phyloP scores from a whole-genome alignment of 495 filamentous ascomycete genomes.

The Penicillium maclennaniae region DNA sequence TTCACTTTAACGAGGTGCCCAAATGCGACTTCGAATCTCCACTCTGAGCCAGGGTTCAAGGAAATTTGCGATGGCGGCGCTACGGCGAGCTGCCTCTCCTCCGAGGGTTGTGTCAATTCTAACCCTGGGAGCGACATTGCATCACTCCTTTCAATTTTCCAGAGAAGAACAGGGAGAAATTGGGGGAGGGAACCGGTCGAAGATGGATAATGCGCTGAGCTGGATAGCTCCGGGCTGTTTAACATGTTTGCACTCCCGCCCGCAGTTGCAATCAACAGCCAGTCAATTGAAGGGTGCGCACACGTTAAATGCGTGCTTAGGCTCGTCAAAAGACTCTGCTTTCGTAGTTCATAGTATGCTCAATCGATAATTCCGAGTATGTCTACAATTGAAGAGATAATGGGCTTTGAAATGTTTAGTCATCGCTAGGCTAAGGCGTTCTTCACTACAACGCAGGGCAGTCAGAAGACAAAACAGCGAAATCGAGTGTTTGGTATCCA shows the following conservation, averaged over 20 bases:
- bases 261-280: neutral
- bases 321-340: too few relatives aligned
- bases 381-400: neutral
- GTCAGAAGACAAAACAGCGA: constrained; percentile 40
- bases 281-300: neutral
- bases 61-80: constrained; percentile 43
- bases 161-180: neutral
- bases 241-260: constrained; percentile 12
- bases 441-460: constrained; percentile 6
- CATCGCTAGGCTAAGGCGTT: constrained; percentile 37
- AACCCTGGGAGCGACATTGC: constrained; percentile 48
- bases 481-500: constrained; percentile 28
- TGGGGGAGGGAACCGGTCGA: neutral
- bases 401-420: neutral
- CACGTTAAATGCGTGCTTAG: too few relatives aligned
- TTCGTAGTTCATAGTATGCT: neutral
- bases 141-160: constrained; percentile 5
- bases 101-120: constrained; percentile 42
- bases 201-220: constrained; percentile 3
- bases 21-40: constrained; percentile 85
- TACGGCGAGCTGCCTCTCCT: constrained; percentile 35
- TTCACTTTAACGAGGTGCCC: constrained; percentile 58
- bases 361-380: neutral
- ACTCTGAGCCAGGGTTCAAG: constrained; percentile 61
- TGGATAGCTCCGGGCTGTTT: constrained; percentile 11